A percentile compares a stretch with the other conserved stretches of the same genome.
Conservation (phyloP, 495 filamentous ascomycete species). For the Staphylotrichum longicolle region DNA sequence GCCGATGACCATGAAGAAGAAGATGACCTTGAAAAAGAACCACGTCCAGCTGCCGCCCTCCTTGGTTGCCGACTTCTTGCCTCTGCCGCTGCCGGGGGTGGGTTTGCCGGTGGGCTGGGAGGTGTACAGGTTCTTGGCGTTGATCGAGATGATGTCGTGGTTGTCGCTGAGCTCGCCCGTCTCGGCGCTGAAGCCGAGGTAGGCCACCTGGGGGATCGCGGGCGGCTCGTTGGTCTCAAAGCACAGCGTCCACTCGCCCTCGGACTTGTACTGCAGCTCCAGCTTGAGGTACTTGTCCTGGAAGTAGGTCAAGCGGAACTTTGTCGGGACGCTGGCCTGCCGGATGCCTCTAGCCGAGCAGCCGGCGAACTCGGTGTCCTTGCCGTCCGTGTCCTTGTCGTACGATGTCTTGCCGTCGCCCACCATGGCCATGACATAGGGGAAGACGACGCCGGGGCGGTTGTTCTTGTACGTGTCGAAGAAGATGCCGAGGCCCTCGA, state of each 20-base stretch:
- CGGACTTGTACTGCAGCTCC: constrained; percentile 88
- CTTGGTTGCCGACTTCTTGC: constrained; percentile 32
- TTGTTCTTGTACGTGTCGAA: constrained; percentile 99
- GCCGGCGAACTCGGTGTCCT: constrained; percentile 86
- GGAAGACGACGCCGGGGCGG: constrained; percentile 90
- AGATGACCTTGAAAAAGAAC: constrained; percentile 83
- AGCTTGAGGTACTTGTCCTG: constrained; percentile 90
- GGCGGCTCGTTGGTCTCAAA: constrained; percentile 73
- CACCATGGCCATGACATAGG: constrained; percentile 98
- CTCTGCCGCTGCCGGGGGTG: constrained; percentile 43
- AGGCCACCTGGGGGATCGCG: constrained; percentile 83
- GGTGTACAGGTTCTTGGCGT: constrained; percentile 84
- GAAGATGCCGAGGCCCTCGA: constrained; percentile 95
- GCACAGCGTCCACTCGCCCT: constrained; percentile 85
- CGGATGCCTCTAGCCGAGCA: constrained; percentile 94
- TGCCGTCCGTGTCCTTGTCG: constrained; percentile 93
- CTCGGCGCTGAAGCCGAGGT: constrained; percentile 93
- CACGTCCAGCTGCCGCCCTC: constrained; percentile 76
- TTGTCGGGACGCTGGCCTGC: constrained; percentile 72
- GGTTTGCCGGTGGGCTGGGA: constrained; percentile 47
- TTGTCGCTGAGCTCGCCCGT: constrained; percentile 96
- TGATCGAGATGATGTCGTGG: constrained; percentile 91
- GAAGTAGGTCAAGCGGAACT: constrained; percentile 89
- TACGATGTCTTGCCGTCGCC: constrained; percentile 86
- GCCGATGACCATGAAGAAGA: constrained; percentile 67